A percentile compares a stretch with the other conserved stretches of the same genome.
Conservation (phyloP, 78 protist genomes). For the Dictyostelium capitatum region DNA sequence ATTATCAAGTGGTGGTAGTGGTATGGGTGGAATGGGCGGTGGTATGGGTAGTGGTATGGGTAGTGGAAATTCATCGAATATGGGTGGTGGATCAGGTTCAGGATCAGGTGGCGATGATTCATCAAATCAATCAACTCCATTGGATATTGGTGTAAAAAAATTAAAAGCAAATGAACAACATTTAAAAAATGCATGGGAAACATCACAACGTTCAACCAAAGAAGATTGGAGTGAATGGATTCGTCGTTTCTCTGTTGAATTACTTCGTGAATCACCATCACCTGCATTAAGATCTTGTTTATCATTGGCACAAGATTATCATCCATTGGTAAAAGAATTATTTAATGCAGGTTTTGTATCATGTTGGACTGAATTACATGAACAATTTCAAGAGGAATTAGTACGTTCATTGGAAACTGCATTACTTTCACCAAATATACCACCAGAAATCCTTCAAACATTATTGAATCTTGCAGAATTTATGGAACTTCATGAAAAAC, state of each 20-base stretch:
- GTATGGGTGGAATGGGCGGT: constrained; percentile 4
- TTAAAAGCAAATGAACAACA: constrained; percentile 86
- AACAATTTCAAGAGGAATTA: constrained; percentile 78
- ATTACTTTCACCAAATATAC: constrained; percentile 83
- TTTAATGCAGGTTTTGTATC: constrained; percentile 97
- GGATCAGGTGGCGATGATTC: not conserved
- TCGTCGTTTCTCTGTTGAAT: constrained; percentile 91
- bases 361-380: constrained; percentile 96
- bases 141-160: constrained; percentile 67
- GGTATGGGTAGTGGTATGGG: constrained; percentile 23
- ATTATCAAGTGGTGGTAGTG: not conserved
- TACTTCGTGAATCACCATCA: constrained; percentile 96
- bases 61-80: constrained; percentile 8
- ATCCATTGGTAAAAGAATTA: constrained; percentile 95
- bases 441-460: constrained; percentile 94
- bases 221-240: constrained; percentile 99
- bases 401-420: constrained; percentile 71
- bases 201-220: constrained; percentile 85
- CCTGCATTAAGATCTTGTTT: constrained; percentile 97
- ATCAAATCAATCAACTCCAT: not conserved
- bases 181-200: constrained; percentile 93
- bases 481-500: constrained; percentile 96
- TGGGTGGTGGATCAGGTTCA: not conserved
- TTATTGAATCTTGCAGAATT: constrained; percentile 98
- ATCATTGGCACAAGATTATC: constrained; percentile 89